A percentile compares a stretch with the other conserved stretches of the same genome.
Conservation (phyloP, 2,329 filamentous ascomycete genomes). For the Sclerotinia minor region DNA sequence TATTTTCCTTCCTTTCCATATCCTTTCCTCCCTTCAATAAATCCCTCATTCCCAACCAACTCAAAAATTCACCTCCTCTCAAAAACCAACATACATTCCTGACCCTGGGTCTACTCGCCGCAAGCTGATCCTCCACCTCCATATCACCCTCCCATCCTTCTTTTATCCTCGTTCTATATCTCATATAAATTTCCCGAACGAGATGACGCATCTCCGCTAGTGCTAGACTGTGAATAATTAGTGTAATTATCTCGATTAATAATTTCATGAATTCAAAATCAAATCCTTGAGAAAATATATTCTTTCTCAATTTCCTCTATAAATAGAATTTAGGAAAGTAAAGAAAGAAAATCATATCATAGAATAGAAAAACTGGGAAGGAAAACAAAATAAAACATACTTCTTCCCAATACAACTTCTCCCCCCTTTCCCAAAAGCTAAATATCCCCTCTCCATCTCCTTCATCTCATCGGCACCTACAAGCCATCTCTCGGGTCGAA, state of each 20-base stretch:
- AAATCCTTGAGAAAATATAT: rapidly evolving
- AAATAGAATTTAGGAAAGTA: neutral
- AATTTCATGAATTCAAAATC: too few species aligned
- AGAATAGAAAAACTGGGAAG: neutral
- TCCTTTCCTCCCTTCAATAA: too few species aligned
- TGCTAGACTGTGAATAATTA: constrained; percentile 49
- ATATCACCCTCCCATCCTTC: constrained; percentile 59
- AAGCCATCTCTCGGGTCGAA: constrained; percentile 83
- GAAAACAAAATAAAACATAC: constrained; percentile 48
- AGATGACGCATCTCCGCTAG: constrained; percentile 68
- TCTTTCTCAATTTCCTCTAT: too few species aligned
- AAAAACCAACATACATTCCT: constrained; percentile 19
- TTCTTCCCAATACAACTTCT: constrained; percentile 67
- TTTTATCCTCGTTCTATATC: constrained; percentile 52
- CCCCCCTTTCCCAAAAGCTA: constrained; percentile 66
- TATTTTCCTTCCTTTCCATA: too few species aligned
- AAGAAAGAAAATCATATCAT: neutral
- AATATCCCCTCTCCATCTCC: constrained; percentile 64
- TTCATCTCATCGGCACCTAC: constrained; percentile 70
- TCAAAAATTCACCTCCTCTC: neutral
- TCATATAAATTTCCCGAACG: constrained; percentile 61
- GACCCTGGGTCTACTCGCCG: constrained; percentile 39
- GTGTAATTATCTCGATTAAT: neutral
- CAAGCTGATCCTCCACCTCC: constrained; percentile 66
- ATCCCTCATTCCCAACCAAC: too few species aligned